Evolutionary conservation across 768 basidiomycete genomes (phyloP), one percentile per base, ranked within the genome.

Genomic region (Agaricus blazei): DNA sequence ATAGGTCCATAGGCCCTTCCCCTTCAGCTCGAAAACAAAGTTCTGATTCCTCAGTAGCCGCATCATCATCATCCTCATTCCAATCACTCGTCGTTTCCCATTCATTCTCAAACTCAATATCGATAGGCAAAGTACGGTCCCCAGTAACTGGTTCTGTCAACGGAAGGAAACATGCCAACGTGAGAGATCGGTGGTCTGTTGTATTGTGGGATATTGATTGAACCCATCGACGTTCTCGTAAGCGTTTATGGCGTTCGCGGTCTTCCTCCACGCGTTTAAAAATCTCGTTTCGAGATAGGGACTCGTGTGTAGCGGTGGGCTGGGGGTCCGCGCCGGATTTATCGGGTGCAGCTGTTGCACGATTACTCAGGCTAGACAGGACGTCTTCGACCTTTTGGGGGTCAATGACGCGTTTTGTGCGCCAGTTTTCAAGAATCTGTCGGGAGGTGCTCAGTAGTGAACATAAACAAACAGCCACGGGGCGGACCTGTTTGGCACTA

Each of bases 191-290:
- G 56, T 74, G 67, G 1, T 73, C 68, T 11, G 73, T 64, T 23
- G 73, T 72, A 47, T 75, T 77, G 58, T 83, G 84, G 3, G 83
- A 77, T 8, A 84, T 75, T 2, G 87, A 85, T 64, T 91, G 89
- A n/a, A 90, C 89, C 93, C 93, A 96, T 43, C 93, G 83, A 37
- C 90, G 82, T 67, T 96, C 93, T 45, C 93, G 83, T 2, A 96
- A 76, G 11, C 93, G 84, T 71, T 96, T 96, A 64, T 95, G 93
- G 59, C 94, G 82, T 63, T 95, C 93, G 2, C 93, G 77, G 67
- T 95, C 93, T 62, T 95, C 93, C 67, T 96, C 92, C 60, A 96
- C 93, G 11, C 92, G 85, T 56, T 87, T 85, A 64, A 91, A 79
- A 28, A 92, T 80, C 50, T 94, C 91, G n/a, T 72, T 70, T 8